Evolutionary conservation across 805 yeast genomes (phyloP).

Genomic region (Ogataea paraovalis): DNA sequence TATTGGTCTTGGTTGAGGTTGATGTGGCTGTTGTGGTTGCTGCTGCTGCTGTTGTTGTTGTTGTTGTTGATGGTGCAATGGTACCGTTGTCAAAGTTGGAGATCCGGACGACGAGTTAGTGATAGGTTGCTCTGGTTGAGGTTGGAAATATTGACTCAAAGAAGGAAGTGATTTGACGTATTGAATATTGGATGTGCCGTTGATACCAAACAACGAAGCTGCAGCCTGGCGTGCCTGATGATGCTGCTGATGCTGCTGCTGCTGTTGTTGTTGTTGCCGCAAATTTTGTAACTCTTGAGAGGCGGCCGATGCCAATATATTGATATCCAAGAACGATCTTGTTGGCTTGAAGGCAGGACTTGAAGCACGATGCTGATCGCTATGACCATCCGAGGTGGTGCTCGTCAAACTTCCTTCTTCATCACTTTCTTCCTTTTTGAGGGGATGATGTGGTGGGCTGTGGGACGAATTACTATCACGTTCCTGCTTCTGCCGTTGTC

Average conservation of each 20-base stretch:
- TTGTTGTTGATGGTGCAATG: conserved; percentile 11
- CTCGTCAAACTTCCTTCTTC: conserved; percentile 14
- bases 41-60: no score
- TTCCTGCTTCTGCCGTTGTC: background rate
- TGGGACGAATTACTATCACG: background rate
- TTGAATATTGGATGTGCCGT: conserved; percentile 20
- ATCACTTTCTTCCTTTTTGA: conserved; percentile 12
- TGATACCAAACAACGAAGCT: conserved; percentile 15
- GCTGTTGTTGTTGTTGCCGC: conserved; percentile 27
- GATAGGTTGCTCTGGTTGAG: conserved; percentile 31
- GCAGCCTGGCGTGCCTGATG: conserved; percentile 18
- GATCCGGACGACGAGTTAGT: conserved; percentile 15
- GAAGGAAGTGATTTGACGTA: conserved; percentile 52
- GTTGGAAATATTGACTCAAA: conserved; percentile 42
- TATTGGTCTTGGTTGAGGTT: conserved; percentile 21
- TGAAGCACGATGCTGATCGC: conserved; percentile 5
- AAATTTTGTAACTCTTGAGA: conserved; percentile 47
- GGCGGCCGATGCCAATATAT: conserved; percentile 51
- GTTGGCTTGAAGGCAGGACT: conserved; percentile 10
- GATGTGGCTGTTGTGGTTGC: conserved; percentile 7
- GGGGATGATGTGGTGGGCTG: background rate
- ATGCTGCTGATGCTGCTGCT: conserved; percentile 13
- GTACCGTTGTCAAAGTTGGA: background rate
- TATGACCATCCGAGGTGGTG: conserved; percentile 18
- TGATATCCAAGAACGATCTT: conserved; percentile 38